A percentile compares a stretch with the other conserved stretches of the same genome.
phyloP scores from a whole-genome alignment of 2,329 filamentous ascomycete genomes.

The Dactylella cylindrospora region DNA sequence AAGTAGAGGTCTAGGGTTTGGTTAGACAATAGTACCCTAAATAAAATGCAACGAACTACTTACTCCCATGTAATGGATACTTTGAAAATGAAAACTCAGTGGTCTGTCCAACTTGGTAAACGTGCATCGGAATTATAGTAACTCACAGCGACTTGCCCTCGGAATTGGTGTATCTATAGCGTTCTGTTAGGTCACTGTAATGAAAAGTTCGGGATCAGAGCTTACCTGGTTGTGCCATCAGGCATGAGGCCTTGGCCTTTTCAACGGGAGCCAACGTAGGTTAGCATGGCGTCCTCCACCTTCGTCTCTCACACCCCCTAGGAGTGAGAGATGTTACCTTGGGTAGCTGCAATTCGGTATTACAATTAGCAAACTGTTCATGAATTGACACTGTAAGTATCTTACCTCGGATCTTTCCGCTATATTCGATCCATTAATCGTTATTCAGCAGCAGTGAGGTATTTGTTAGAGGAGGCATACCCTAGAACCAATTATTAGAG shows the following conservation, averaged over 20 bases:
- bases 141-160: slow-evolving; percentile 27
- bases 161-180: slow-evolving; percentile 11
- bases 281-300: too few species aligned
- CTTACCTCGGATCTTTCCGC: slow-evolving; percentile 81
- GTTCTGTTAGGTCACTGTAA: neutral
- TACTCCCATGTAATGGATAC: slow-evolving; percentile 94
- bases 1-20: slow-evolving; percentile 70
- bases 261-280: too few species aligned
- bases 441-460: too few species aligned
- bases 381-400: neutral
- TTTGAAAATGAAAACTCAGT: slow-evolving; percentile 54
- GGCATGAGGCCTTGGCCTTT: slow-evolving; percentile 75
- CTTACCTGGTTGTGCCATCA: slow-evolving; percentile 77
- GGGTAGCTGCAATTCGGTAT: slow-evolving; percentile 63
- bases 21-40: neutral
- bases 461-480: too few species aligned
- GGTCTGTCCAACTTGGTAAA: too few species aligned
- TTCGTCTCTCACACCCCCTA: neutral
- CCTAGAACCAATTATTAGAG: too few species aligned
- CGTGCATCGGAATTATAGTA: too few species aligned
- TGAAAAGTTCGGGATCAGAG: neutral
- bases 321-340: slow-evolving; percentile 63
- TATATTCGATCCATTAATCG: too few species aligned
- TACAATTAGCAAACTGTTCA: neutral
- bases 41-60: neutral